Conservation (phyloP, 257 asterid species). For the Cordia subcordata region DNA sequence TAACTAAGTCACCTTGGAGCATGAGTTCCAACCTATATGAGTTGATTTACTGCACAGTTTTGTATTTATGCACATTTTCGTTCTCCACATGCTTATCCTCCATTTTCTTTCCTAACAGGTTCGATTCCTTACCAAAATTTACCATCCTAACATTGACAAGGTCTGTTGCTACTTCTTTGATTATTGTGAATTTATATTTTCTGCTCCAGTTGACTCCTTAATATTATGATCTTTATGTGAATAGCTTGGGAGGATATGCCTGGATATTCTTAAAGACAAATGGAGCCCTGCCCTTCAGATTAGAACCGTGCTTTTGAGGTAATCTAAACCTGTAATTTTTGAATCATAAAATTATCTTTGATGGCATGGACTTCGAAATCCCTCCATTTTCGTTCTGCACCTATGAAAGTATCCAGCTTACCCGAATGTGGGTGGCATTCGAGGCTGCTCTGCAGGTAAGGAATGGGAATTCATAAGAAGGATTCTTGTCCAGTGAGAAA, state of each 20-base stretch:
- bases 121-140: slow-evolving; percentile 97
- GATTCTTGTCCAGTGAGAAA: no score
- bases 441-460: no score
- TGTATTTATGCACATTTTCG: background rate
- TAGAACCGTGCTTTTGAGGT: slow-evolving; percentile 97
- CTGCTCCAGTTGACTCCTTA: slow-evolving; percentile 1
- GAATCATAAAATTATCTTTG: background rate
- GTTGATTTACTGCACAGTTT: background rate
- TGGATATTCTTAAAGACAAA: slow-evolving; percentile 98
- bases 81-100: slow-evolving; percentile 1
- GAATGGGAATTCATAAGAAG: no score
- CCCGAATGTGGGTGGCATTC: no score
- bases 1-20: background rate
- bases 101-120: slow-evolving; percentile 49
- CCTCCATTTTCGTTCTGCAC: no score
- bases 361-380: no score
- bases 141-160: slow-evolving; percentile 99
- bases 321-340: slow-evolving; percentile 1
- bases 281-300: slow-evolving; percentile 99
- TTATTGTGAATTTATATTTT: slow-evolving; percentile 2
- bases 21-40: background rate
- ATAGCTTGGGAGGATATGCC: slow-evolving; percentile 99
- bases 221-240: slow-evolving; percentile 12
- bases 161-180: slow-evolving; percentile 32
- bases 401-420: no score